Conservation (phyloP, 2,329 filamentous ascomycete genomes). For the Neophaeococcomyces aloes region DNA sequence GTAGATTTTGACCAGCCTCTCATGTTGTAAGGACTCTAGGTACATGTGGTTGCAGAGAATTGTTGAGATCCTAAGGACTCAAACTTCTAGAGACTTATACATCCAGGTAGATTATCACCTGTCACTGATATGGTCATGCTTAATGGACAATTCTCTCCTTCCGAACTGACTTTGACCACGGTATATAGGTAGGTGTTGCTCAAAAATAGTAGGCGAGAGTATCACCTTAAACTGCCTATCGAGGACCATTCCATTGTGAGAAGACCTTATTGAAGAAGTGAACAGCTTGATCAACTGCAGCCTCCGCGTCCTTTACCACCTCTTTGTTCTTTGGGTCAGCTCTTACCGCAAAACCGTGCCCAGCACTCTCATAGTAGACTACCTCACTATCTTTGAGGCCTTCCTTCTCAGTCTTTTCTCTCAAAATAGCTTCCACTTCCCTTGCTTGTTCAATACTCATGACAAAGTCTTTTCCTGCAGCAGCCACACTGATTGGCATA, state of each 20-base stretch:
- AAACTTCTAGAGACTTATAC: too few relatives aligned
- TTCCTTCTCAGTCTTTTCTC: slow-evolving; percentile 18
- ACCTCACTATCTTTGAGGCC: slow-evolving; percentile 19
- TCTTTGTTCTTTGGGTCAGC: slow-evolving; percentile 17
- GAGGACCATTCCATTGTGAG: slow-evolving; percentile 17
- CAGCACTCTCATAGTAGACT: slow-evolving; percentile 22
- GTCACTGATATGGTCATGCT: too few relatives aligned
- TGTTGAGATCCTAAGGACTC: too few relatives aligned
- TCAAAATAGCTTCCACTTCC: slow-evolving; percentile 20
- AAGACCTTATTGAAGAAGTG: slow-evolving; percentile 16
- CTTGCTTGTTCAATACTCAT: slow-evolving; percentile 17
- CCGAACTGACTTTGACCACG: too few relatives aligned
- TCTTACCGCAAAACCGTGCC: slow-evolving; percentile 25
- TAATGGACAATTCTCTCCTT: too few relatives aligned
- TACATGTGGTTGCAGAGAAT: too few relatives aligned
- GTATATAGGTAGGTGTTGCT: too few relatives aligned
- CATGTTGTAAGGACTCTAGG: too few relatives aligned
- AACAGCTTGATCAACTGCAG: slow-evolving; percentile 19
- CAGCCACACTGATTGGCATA: slow-evolving; percentile 19
- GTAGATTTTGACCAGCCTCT: too few relatives aligned
- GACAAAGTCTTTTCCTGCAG: slow-evolving; percentile 20
- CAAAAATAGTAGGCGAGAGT: too few relatives aligned
- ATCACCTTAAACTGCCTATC: background rate
- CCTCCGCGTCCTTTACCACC: slow-evolving; percentile 11
- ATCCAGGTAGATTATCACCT: too few relatives aligned